Conservation (phyloP, 2,329 filamentous ascomycete genomes). For the Zasmidium citrigriseum region DNA sequence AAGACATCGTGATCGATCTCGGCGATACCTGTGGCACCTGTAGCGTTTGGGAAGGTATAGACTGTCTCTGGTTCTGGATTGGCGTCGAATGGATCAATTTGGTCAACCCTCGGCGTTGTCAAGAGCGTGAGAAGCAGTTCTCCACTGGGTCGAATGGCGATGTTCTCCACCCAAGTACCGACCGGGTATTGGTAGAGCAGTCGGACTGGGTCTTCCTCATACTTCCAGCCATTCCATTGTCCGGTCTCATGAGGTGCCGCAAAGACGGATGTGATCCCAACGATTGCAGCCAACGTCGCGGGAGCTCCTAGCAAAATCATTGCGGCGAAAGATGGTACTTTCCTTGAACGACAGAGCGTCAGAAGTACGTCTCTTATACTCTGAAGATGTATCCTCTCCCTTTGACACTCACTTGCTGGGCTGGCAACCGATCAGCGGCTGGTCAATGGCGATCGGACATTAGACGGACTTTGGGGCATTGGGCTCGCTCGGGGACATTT, state of each 20-base stretch:
- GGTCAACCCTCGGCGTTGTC: not conserved
- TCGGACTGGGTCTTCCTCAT: not conserved
- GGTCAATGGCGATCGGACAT: not conserved
- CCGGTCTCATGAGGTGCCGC: too few species aligned
- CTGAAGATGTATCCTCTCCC: too few species aligned
- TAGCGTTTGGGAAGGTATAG: not conserved
- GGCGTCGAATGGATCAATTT: not conserved
- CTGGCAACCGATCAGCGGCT: not conserved
- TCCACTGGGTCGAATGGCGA: not conserved
- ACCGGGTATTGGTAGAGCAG: constrained; percentile 1
- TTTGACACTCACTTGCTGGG: too few species aligned
- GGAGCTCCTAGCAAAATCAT: too few species aligned
- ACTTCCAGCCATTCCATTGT: too few species aligned
- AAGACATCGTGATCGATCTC: not conserved
- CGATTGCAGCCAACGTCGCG: too few species aligned
- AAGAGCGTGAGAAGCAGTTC: constrained; percentile 1
- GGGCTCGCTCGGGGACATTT: too few species aligned
- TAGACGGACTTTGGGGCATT: too few species aligned
- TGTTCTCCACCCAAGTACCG: constrained; percentile 1
- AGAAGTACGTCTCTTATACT: too few species aligned
- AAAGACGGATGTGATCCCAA: too few species aligned
- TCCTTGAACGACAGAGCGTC: too few species aligned
- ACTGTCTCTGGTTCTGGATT: not conserved
- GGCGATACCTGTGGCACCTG: not conserved
- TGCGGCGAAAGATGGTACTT: too few species aligned